These are phyloP conservation scores for Suhomyces sp. DNA, from an alignment of 805 yeast genomes.

Conservation along the genomic window DNA sequence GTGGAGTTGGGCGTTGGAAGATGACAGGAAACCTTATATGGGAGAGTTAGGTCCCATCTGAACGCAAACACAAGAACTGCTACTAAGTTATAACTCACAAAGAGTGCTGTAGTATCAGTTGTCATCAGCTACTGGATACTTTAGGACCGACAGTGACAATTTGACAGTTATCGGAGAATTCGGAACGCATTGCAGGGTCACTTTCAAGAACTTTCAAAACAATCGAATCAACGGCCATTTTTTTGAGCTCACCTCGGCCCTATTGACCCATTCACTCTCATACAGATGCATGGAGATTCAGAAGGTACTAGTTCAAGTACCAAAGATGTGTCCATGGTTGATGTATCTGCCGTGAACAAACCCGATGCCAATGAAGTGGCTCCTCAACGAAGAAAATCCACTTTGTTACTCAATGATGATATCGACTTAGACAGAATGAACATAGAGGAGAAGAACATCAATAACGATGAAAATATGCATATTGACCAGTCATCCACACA, in stretches of 20 bases:
- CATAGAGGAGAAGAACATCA: conserved; percentile 31
- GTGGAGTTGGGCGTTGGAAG: not conserved
- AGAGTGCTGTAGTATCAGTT: not conserved
- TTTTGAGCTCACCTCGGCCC: not conserved
- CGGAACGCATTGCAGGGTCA: not conserved
- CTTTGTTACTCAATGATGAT: conserved; percentile 69
- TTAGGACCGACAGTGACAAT: not conserved
- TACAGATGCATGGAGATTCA: conserved; percentile 1
- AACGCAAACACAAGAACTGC: not conserved
- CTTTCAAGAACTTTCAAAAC: not conserved
- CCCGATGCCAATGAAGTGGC: not conserved
- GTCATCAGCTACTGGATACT: not conserved
- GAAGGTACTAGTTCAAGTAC: not conserved
- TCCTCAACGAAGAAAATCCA: conserved; percentile 60
- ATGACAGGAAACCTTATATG: not conserved
- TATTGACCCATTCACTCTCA: not conserved
- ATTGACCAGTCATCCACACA: conserved; percentile 13
- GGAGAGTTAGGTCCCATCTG: not conserved
- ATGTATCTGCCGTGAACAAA: conserved; percentile 33
- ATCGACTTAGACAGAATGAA: conserved; percentile 53
- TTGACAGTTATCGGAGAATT: not conserved
- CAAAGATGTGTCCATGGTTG: conserved; percentile 43
- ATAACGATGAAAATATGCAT: conserved; percentile 14
- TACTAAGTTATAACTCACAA: not conserved
- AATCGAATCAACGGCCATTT: not conserved